Evolutionary conservation across 805 yeast genomes (phyloP), one percentile per base, ranked within the genome.

Genomic region (Starmerella powellii): DNA sequence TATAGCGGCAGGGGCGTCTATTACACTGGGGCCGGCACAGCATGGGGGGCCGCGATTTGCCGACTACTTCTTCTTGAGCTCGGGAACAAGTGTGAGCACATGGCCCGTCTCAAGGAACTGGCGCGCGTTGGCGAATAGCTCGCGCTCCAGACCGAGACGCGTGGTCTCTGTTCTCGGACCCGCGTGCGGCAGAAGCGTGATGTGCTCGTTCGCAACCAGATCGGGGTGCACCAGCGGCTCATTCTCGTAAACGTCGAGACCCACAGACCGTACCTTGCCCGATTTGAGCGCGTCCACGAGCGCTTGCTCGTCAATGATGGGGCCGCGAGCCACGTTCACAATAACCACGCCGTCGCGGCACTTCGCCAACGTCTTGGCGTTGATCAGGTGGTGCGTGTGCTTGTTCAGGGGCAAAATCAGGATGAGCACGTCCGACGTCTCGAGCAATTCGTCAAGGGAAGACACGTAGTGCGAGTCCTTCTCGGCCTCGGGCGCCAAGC

Each of bases 311-410:
- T 78, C 75, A 43, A 78, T 52, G 17, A 86, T 76, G 2, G 88
- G 79, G 16, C 95, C 95, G 55, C 95, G 73, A 4, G 95, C 91
- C 13, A 94, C 83, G 63, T 85, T 85, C 31, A 83, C 76, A 19
- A 78, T 63, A n/a, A 81, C 74, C 24, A 78, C 86, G 33, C 87
- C 93, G 45, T 76, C 73, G 60, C 85, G 86, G 83, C 82, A 78
- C 60, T 78, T 73, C 17, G 61, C 56, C 41, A 86, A 70, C 2
- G 75, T 65, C 13, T 68, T 76, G 34, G 63, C 68, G 61, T 80
- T 70, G 57, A 86, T 67, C 35, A 76, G 66, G 58, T 86, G 93
- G 45, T 65, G 72, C 1, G 95, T 86, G 33, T 72, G 59, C 18
- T 71, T 55, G 61, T 82, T 85, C 58, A 85, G 70, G 29, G 95